These are phyloP conservation scores for Candida ascalaphidarum DNA, from an alignment of 805 yeast species.

Conservation along the genomic window DNA sequence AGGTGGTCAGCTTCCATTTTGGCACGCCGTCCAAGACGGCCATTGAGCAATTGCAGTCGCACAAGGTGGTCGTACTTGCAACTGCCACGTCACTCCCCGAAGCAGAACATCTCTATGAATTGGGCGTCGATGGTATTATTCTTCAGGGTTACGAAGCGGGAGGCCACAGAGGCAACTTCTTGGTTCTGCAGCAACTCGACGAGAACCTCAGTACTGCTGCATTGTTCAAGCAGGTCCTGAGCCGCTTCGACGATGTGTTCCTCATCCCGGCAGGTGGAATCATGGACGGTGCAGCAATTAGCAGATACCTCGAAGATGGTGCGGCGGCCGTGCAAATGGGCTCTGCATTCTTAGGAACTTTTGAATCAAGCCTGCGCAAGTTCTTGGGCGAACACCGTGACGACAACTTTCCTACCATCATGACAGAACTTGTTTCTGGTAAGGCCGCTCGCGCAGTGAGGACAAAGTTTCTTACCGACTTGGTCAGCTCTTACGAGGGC, in stretches of 20 bases:
- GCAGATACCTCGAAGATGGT: slow-evolving; percentile 26
- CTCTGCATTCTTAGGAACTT: slow-evolving; percentile 36
- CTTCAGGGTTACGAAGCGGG: slow-evolving; percentile 60
- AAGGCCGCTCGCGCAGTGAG: slow-evolving; percentile 26
- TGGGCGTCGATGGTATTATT: slow-evolving; percentile 39
- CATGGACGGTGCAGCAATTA: slow-evolving; percentile 18
- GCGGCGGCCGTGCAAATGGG: slow-evolving; percentile 53
- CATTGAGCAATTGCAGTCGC: slow-evolving; percentile 20
- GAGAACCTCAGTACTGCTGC: slow-evolving; percentile 26
- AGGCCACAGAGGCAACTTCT: slow-evolving; percentile 52
- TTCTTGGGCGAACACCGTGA: slow-evolving; percentile 8
- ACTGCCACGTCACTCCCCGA: slow-evolving; percentile 41
- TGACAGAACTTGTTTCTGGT: slow-evolving; percentile 30
- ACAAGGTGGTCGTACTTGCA: slow-evolving; percentile 35
- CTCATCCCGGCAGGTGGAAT: slow-evolving; percentile 52
- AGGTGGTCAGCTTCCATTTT: slow-evolving; percentile 45
- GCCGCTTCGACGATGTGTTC: slow-evolving; percentile 3
- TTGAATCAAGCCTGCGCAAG: slow-evolving; percentile 16
- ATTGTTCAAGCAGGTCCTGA: slow-evolving; percentile 14
- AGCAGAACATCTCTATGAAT: slow-evolving; percentile 17
- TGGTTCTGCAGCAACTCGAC: slow-evolving; percentile 12
- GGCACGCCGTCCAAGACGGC: slow-evolving; percentile 32
- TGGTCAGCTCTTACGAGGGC: slow-evolving; percentile 5
- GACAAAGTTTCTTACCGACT: slow-evolving; percentile 23
- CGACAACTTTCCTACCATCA: slow-evolving; percentile 13